Conservation (phyloP, 2,329 filamentous ascomycete species). For the Apiospora sp. region DNA sequence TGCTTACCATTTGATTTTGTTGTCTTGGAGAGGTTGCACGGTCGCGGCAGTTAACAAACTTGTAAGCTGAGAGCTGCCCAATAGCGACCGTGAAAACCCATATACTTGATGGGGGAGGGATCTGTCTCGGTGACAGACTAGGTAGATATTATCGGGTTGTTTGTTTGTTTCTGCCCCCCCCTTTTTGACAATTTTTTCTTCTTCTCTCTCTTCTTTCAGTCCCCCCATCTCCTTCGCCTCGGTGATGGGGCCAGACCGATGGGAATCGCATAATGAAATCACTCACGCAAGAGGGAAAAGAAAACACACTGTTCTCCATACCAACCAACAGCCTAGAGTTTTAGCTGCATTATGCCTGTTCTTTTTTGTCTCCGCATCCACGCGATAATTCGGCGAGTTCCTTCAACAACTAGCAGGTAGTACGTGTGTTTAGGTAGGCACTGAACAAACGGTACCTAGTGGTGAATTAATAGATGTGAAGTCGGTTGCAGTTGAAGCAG, state of each 20-base stretch:
- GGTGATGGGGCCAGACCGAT: background rate
- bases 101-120: background rate
- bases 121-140: background rate
- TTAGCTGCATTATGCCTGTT: slow-evolving; percentile 19
- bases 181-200: background rate
- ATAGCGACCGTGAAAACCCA: background rate
- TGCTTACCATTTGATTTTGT: background rate
- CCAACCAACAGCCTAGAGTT: background rate
- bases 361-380: slow-evolving; percentile 15
- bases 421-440: background rate
- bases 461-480: background rate
- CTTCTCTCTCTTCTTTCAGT: background rate
- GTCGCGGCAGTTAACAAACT: background rate
- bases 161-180: background rate
- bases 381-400: slow-evolving; percentile 4
- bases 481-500: background rate
- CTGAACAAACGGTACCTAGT: background rate
- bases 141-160: background rate
- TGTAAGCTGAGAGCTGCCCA: background rate
- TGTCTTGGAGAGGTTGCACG: background rate
- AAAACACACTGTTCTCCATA: slow-evolving; percentile 14
- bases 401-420: background rate
- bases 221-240: background rate
- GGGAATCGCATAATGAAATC: slow-evolving; percentile 1
- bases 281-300: background rate